Conservation (phyloP, 441 rosid genomes). For the Mallotus repandus region DNA sequence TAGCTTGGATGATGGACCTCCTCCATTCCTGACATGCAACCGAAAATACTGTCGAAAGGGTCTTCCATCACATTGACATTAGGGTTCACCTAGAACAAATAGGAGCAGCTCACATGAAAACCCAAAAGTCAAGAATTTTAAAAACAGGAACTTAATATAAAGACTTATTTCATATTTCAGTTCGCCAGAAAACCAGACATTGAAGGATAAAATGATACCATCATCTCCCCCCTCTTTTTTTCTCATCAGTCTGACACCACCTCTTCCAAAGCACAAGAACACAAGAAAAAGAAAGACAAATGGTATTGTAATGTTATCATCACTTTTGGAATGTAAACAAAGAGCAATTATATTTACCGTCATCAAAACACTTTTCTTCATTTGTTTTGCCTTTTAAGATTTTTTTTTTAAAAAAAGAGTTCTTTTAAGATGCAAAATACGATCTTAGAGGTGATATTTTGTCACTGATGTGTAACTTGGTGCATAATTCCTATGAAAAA, state of each 20-base stretch:
- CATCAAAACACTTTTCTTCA: not conserved
- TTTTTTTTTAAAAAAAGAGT: no score
- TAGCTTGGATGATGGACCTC: conserved; percentile 34
- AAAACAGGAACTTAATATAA: conserved; percentile 2
- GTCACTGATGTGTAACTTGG: not conserved
- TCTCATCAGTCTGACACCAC: not conserved
- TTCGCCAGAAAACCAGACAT: not conserved
- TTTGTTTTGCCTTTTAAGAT: no score
- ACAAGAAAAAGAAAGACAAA: not conserved
- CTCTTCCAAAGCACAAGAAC: not conserved
- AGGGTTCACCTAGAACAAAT: conserved; percentile 34
- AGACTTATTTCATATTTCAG: not conserved
- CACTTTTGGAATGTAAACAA: not conserved
- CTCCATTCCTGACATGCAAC: conserved; percentile 32
- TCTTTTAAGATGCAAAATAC: not conserved
- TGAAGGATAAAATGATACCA: not conserved
- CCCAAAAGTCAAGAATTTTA: conserved; percentile 4
- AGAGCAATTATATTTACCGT: not conserved
- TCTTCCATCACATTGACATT: conserved; percentile 40
- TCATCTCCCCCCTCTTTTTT: not conserved
- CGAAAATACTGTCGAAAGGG: conserved; percentile 57
- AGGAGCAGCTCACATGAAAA: conserved; percentile 16
- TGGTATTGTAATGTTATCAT: not conserved
- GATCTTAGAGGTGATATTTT: not conserved
- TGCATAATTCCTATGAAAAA: not conserved